phyloP scores from a whole-genome alignment of 2,329 filamentous ascomycete genomes.

The Juglanconis sp. region DNA sequence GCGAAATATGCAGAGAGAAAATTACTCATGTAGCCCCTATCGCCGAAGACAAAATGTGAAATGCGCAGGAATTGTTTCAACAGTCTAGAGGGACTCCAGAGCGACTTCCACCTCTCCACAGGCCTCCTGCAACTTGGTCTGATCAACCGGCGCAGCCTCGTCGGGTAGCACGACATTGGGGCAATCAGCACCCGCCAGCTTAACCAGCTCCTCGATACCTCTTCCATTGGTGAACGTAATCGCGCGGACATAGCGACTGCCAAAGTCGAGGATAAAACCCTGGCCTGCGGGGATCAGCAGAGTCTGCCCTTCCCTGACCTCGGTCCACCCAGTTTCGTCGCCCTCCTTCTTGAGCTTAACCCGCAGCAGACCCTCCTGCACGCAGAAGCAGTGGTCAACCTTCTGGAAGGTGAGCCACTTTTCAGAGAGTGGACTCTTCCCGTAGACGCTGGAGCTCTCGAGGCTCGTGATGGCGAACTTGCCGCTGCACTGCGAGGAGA shows the following conservation, averaged over 20 bases:
- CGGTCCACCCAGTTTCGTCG: constrained; percentile 22
- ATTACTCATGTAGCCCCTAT: too few species aligned
- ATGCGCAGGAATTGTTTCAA: background rate
- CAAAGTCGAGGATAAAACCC: constrained; percentile 41
- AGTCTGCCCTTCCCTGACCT: constrained; percentile 45
- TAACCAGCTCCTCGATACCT: constrained; percentile 45
- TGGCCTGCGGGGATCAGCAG: constrained; percentile 45
- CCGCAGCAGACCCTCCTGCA: constrained; percentile 43
- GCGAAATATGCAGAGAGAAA: too few species aligned
- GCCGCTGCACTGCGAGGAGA: constrained; percentile 42
- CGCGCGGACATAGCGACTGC: constrained; percentile 43
- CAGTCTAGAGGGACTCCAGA: background rate
- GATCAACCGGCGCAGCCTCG: constrained; percentile 24
- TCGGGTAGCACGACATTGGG: constrained; percentile 38
- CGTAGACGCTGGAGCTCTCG: constrained; percentile 40
- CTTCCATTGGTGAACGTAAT: constrained; percentile 47
- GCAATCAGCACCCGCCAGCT: constrained; percentile 33
- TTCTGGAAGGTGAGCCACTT: constrained; percentile 39
- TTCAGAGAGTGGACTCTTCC: constrained; percentile 29
- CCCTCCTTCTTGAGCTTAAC: constrained; percentile 35
- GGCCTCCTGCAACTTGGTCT: constrained; percentile 17
- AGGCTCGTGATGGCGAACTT: constrained; percentile 53
- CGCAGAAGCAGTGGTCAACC: constrained; percentile 51
- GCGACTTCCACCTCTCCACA: background rate
- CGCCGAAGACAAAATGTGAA: too few species aligned